These are phyloP conservation scores for Nannizzia gypsea DNA, from an alignment of 2,329 filamentous ascomycete genomes.

Conservation along the genomic window DNA sequence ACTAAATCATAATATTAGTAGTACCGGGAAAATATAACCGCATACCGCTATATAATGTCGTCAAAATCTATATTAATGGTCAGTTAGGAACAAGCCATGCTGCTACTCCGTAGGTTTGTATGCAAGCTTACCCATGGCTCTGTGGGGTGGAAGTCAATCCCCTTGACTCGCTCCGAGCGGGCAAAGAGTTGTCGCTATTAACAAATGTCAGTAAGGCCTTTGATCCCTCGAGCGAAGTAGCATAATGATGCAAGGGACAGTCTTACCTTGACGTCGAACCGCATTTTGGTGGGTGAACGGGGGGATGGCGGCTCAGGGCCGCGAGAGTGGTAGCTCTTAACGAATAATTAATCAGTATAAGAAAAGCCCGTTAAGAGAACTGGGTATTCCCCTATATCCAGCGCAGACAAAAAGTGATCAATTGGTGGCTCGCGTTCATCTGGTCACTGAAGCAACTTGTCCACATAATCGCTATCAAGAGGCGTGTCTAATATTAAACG, in stretches of 20 bases:
- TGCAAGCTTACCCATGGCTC: constrained; percentile 69
- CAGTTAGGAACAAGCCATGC: constrained; percentile 19
- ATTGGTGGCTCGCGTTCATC: background rate
- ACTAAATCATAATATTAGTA: background rate
- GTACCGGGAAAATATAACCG: constrained; percentile 4
- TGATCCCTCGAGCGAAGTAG: background rate
- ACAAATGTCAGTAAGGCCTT: constrained; percentile 30
- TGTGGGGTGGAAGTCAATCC: constrained; percentile 91
- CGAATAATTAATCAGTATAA: background rate
- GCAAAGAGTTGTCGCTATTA: constrained; percentile 66
- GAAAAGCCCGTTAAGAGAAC: background rate
- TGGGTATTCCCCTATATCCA: background rate
- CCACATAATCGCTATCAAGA: constrained; percentile 12
- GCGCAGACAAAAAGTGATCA: background rate
- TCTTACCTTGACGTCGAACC: constrained; percentile 49
- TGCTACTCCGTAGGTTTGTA: background rate
- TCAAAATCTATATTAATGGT: constrained; percentile 51
- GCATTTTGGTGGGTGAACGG: constrained; percentile 35
- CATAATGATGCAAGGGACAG: constrained; percentile 1
- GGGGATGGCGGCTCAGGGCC: constrained; percentile 1
- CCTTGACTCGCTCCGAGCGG: constrained; percentile 90
- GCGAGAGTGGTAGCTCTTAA: constrained; percentile 5
- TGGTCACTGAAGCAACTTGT: constrained; percentile 13
- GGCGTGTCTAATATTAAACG: constrained; percentile 5
- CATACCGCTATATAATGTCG: constrained; percentile 88